Conservation (phyloP, 345 rosid genomes). For the Populus simonii region DNA sequence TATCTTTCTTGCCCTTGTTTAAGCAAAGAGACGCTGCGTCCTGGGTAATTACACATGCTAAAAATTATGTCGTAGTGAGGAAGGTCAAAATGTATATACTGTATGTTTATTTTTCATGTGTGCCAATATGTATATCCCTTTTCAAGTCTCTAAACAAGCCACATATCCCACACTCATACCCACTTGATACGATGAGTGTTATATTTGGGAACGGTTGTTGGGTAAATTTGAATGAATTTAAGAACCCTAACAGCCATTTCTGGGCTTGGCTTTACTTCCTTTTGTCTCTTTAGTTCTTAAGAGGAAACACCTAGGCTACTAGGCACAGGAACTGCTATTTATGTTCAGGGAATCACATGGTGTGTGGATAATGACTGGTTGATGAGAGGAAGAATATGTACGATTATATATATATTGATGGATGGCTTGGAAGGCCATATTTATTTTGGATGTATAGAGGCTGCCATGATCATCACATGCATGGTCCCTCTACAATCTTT, state of each 20-base stretch:
- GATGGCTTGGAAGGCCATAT: not conserved
- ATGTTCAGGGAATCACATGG: conserved; percentile 22
- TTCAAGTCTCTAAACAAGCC: not conserved
- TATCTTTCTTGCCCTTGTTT: conserved; percentile 1
- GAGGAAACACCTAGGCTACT: conserved; percentile 4
- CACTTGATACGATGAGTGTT: not conserved
- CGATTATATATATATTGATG: not conserved
- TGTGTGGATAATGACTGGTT: conserved; percentile 12
- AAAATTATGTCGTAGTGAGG: not conserved
- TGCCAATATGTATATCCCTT: not conserved
- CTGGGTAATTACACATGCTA: too few species aligned
- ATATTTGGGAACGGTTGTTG: not conserved
- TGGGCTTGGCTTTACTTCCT: not conserved
- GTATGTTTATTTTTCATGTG: too few species aligned
- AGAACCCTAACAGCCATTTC: not conserved
- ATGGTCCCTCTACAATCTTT: conserved; percentile 9
- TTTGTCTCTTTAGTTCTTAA: not conserved
- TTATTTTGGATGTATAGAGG: not conserved
- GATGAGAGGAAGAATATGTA: too few species aligned
- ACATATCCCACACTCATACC: not conserved
- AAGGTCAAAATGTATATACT: not conserved
- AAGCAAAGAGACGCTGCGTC: not conserved
- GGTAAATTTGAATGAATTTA: not conserved
- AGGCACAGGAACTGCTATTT: conserved; percentile 18
- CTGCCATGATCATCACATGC: not conserved